Percentiles rank a stretch among this genome's conserved stretches.
Conservation (phyloP, 768 basidiomycete genomes). For the Trametes maxima region DNA sequence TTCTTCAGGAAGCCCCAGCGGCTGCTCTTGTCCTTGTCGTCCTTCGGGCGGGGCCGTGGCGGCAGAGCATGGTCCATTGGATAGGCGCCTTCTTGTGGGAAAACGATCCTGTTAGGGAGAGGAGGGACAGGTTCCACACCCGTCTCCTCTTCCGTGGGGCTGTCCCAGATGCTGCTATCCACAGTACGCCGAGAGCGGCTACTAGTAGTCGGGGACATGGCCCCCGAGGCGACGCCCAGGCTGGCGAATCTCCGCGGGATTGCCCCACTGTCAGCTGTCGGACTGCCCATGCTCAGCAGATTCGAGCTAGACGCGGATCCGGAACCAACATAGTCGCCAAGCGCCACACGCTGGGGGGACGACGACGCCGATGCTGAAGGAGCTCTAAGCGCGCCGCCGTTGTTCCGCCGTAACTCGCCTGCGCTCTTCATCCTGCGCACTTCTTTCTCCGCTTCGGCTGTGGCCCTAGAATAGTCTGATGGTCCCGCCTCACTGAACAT, state of each 20-base stretch:
- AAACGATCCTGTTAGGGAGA: conserved; percentile 19
- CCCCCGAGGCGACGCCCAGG: conserved; percentile 54
- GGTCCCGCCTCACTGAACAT: conserved; percentile 25
- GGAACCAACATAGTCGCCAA: conserved; percentile 58
- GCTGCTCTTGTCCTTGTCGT: conserved; percentile 62
- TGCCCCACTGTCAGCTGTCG: conserved; percentile 39
- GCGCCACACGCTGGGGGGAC: conserved; percentile 42
- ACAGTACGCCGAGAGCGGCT: conserved; percentile 45
- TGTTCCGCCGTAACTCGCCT: conserved; percentile 67
- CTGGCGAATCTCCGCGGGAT: conserved; percentile 62
- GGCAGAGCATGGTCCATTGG: conserved; percentile 21
- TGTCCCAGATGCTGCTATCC: conserved; percentile 51
- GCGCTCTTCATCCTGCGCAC: conserved; percentile 87
- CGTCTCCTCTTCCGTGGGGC: conserved; percentile 37
- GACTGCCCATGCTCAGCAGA: conserved; percentile 44
- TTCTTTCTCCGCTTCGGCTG: conserved; percentile 48
- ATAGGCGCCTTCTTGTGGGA: conserved; percentile 17
- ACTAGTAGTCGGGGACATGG: conserved; percentile 37
- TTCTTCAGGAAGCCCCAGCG: conserved; percentile 98
- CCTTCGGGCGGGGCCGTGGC: conserved; percentile 23
- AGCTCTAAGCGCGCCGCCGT: conserved; percentile 31
- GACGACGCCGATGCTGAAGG: conserved; percentile 34
- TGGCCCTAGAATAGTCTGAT: conserved; percentile 8
- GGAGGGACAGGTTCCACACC: conserved; percentile 14
- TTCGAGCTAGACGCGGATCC: conserved; percentile 74